Percentiles rank a stretch among this genome's conserved stretches.
Evolutionary conservation across 2,329 filamentous ascomycete genomes (phyloP).

Genomic region (Pestalotiopsis sp.): DNA sequence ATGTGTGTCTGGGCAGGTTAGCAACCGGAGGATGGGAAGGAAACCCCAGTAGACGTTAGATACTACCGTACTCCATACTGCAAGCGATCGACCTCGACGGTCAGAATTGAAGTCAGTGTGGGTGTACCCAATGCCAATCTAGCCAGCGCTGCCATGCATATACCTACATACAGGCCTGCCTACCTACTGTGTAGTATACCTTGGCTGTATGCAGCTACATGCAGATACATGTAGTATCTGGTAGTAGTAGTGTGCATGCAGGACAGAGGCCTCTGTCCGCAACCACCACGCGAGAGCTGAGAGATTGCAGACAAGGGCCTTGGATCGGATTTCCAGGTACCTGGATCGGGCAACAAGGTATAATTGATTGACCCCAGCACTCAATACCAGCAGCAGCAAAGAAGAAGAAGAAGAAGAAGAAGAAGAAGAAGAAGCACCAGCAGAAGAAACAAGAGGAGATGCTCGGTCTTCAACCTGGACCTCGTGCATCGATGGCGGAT

Average conservation of each 20-base stretch:
- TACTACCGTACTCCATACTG: neutral
- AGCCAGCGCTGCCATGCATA: neutral
- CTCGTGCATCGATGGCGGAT: neutral
- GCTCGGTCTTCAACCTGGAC: neutral
- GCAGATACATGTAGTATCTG: neutral
- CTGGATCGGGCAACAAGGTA: constrained; percentile 4
- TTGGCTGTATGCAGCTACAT: neutral
- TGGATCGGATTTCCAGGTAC: constrained; percentile 11
- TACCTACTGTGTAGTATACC: neutral
- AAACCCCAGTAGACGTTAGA: neutral
- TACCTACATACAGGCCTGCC: neutral
- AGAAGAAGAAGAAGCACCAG: neutral
- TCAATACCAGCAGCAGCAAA: neutral
- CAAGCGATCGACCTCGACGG: neutral
- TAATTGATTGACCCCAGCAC: constrained; percentile 4
- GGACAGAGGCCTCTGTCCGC: neutral
- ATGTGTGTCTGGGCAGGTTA: neutral
- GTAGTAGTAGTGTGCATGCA: neutral
- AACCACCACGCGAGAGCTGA: neutral
- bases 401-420: neutral
- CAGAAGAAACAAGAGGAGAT: neutral
- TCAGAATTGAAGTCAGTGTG: neutral
- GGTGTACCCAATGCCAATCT: neutral
- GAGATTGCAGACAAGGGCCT: neutral
- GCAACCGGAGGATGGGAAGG: neutral